phyloP scores from a whole-genome alignment of 2,329 filamentous ascomycete genomes.

The Esteya vermicola region DNA sequence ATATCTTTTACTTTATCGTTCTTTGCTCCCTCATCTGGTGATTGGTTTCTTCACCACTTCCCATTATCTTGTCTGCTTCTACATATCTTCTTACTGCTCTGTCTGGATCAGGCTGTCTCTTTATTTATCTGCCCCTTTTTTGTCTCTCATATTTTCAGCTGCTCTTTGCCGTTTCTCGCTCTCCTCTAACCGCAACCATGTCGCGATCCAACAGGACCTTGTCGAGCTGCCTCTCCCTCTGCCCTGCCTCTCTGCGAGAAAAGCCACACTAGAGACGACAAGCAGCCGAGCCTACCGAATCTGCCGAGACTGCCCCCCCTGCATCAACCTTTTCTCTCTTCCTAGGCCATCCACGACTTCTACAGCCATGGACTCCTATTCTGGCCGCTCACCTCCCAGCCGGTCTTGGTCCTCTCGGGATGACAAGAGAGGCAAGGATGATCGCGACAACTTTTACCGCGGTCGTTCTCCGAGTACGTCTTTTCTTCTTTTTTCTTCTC shows the following conservation, averaged over 20 bases:
- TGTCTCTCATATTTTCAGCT: no score
- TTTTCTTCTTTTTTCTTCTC: constrained; percentile 1
- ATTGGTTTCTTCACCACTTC: background rate
- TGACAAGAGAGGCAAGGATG: constrained; percentile 35
- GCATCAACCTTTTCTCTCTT: background rate
- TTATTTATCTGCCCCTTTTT: background rate
- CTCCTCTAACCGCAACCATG: constrained; percentile 4
- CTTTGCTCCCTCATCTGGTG: background rate
- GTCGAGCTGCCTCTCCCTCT: background rate
- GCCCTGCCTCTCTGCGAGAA: background rate
- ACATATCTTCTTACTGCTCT: no score
- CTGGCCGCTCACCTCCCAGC: constrained; percentile 38
- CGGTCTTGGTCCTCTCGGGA: constrained; percentile 38
- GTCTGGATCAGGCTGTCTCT: no score
- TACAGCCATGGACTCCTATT: constrained; percentile 43
- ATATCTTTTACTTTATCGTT: background rate
- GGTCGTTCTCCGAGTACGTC: constrained; percentile 57
- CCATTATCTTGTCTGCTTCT: background rate
- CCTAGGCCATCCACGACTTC: background rate
- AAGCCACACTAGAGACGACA: background rate
- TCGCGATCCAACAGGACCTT: background rate
- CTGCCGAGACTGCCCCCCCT: background rate
- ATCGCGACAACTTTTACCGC: constrained; percentile 48
- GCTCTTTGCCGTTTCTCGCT: no score
- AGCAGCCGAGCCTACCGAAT: background rate